Evolutionary conservation across 164 flowering plant species (phyloP).

Genomic region (Aristolochia fimbriata): DNA sequence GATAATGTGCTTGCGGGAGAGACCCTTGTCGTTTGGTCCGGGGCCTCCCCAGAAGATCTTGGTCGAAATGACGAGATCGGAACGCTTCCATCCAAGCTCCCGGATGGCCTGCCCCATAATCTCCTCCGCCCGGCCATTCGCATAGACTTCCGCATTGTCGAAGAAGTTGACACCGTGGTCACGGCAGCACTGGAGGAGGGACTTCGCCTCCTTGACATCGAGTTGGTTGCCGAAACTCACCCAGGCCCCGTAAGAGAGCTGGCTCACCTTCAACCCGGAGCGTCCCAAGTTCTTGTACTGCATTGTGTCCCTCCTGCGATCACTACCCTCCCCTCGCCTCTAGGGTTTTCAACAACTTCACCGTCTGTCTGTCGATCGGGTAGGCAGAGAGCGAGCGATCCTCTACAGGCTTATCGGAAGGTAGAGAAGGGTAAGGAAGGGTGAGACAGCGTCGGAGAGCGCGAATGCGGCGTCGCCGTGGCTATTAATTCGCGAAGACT

Average conservation of each 20-base stretch:
- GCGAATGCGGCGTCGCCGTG: too few species aligned
- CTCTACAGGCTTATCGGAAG: too few species aligned
- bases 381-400: too few species aligned
- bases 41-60: slow-evolving; percentile 99
- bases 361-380: too few species aligned
- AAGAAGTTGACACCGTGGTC: slow-evolving; percentile 98
- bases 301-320: slow-evolving; percentile 27
- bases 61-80: slow-evolving; percentile 88
- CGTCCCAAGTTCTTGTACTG: slow-evolving; percentile 90
- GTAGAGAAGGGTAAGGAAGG: too few species aligned
- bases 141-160: slow-evolving; percentile 99
- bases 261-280: slow-evolving; percentile 89
- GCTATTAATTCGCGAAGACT: too few species aligned
- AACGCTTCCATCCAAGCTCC: slow-evolving; percentile 93
- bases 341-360: too few species aligned
- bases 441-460: too few species aligned
- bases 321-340: too few species aligned
- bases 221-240: slow-evolving; percentile 98
- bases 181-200: slow-evolving; percentile 81
- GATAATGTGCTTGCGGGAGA: slow-evolving; percentile 77
- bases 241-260: slow-evolving; percentile 95
- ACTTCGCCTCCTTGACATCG: slow-evolving; percentile 91
- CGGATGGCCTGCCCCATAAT: slow-evolving; percentile 99
- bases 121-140: slow-evolving; percentile 99
- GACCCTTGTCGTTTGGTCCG: slow-evolving; percentile 88